These are phyloP conservation scores for Talaromyces adpressus DNA, from an alignment of 495 filamentous ascomycete species.

Conservation along the genomic window DNA sequence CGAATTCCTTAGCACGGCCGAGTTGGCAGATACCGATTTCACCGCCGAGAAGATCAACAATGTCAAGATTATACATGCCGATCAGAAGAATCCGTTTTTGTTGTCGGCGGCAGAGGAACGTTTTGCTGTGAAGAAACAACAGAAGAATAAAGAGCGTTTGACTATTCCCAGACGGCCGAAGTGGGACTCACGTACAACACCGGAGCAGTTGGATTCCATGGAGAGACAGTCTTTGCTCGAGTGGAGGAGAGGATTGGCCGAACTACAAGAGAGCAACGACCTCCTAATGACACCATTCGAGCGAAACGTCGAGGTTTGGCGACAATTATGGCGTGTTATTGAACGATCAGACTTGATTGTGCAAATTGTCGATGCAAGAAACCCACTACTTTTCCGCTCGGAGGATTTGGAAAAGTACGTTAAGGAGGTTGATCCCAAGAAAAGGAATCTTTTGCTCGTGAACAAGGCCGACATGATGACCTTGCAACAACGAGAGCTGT, in stretches of 20 bases:
- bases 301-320: slow-evolving; percentile 95
- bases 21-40: slow-evolving; percentile 96
- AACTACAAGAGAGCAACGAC: slow-evolving; percentile 87
- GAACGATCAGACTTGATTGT: slow-evolving; percentile 94
- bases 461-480: slow-evolving; percentile 99
- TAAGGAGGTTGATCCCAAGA: slow-evolving; percentile 79
- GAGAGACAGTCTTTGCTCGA: slow-evolving; percentile 78
- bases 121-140: slow-evolving; percentile 69
- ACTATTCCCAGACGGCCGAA: slow-evolving; percentile 85
- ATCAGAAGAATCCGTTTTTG: slow-evolving; percentile 92
- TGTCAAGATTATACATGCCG: slow-evolving; percentile 93
- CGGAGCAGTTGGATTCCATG: slow-evolving; percentile 66
- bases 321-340: slow-evolving; percentile 97
- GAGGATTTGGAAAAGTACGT: slow-evolving; percentile 94
- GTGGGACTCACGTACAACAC: slow-evolving; percentile 82
- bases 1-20: slow-evolving; percentile 77
- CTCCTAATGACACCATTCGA: slow-evolving; percentile 98
- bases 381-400: slow-evolving; percentile 87
- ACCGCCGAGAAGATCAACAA: slow-evolving; percentile 98
- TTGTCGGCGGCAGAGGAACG: slow-evolving; percentile 84
- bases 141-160: slow-evolving; percentile 64
- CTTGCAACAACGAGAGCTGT: slow-evolving; percentile 68
- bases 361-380: slow-evolving; percentile 97
- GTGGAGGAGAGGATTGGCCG: slow-evolving; percentile 87
- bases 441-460: slow-evolving; percentile 87